Evolutionary conservation across 225 moss, liverwort and hornwort genomes (phyloP), one percentile per base, ranked within the genome.

Genomic region (Polytrichum formosum): DNA sequence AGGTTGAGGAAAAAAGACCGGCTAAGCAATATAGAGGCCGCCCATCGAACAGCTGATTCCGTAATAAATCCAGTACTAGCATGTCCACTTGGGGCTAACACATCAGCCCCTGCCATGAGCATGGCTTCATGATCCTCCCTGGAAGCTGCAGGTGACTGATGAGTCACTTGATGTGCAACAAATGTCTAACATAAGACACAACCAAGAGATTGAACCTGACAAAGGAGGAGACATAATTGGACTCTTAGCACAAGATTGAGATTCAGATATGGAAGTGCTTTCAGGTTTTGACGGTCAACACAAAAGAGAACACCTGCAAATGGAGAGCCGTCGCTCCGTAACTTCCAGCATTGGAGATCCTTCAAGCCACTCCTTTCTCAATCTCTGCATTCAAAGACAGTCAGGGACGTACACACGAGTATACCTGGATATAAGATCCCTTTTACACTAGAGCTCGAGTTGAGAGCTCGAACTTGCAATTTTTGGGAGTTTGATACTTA

Each of bases 81-180:
- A 70, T 75, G 75, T 75, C 90, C 88, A 67, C 79, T 84, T 66
- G 84, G 88, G 27, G 86, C 64, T 75, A 96, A 77, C 28, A 77
- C 84, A 73, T 84, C 84, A 26, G 91, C 96, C 23, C 93, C 93
- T 62, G 90, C 93, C 76, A 77, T 81, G 65, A 89, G 85, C 82
- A 96, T 66, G 30, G 91, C 88, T 83, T 90, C 88, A 59, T 87
- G 84, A 74, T 96, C 96, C 65, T 96, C 96, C 96, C 96, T 96
- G 82, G 78, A 83, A 31, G 86, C 87, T 89, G 87, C 82, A 88
- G 28, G 5, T 69, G 69, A 59, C 78, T 72, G 62, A 33, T 86
- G 67, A 83, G 82, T 70, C 76, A n/a, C 66, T 75, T 7, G 20
- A 59, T 64, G 21, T 6, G n/a, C 29, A 54, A 67, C 16, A 55